Percentiles rank a stretch among this genome's conserved stretches.
These are phyloP conservation scores for Houttuynia cordata DNA, from an alignment of 164 flowering plant genomes.

Conservation along the genomic window DNA sequence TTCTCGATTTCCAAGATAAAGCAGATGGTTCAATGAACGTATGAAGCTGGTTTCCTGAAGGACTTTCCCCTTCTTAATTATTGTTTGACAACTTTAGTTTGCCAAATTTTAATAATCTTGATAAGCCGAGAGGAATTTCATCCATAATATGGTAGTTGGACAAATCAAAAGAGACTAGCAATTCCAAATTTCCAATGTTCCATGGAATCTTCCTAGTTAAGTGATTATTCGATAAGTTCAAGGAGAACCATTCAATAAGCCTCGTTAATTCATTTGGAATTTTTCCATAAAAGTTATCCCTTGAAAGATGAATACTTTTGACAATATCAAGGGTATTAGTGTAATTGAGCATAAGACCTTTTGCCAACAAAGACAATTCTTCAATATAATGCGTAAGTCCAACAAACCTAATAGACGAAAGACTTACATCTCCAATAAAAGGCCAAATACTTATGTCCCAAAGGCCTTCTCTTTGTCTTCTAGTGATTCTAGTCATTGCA, in stretches of 20 bases:
- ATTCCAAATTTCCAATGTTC: background rate
- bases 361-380: background rate
- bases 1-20: background rate
- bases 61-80: background rate
- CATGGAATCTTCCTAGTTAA: background rate
- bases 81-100: background rate
- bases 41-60: background rate
- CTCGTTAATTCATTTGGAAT: background rate
- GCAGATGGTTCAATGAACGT: background rate
- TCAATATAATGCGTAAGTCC: background rate
- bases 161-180: background rate
- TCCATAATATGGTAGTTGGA: background rate
- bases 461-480: no score
- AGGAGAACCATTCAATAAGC: background rate
- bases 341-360: background rate
- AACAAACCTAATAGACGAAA: no score
- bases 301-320: background rate
- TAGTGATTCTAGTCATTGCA: no score
- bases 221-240: background rate
- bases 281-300: background rate
- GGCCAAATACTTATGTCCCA: no score
- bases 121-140: background rate
- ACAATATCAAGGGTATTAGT: background rate
- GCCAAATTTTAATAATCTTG: background rate
- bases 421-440: no score